Percentiles rank a stretch among this genome's conserved stretches.
These are phyloP conservation scores for Lipomyces yamadae DNA, from an alignment of 805 yeast species.

Conservation along the genomic window DNA sequence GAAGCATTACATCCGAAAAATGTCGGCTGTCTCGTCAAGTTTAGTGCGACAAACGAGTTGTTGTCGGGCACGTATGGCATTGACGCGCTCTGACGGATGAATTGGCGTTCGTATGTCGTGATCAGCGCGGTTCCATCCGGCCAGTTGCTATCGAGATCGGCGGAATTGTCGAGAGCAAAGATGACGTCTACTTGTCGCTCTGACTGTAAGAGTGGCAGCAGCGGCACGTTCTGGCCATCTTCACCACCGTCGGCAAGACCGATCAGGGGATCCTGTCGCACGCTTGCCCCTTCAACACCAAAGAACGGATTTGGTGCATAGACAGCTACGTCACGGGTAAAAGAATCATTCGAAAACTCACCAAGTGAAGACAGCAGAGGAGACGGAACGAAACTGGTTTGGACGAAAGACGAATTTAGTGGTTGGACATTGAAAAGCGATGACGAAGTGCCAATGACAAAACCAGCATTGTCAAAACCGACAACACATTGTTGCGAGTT, in stretches of 20 bases:
- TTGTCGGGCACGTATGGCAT: slow-evolving; percentile 70
- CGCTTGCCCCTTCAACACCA: slow-evolving; percentile 30
- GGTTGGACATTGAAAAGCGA: slow-evolving; percentile 42
- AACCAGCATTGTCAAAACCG: slow-evolving; percentile 80
- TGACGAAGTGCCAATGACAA: slow-evolving; percentile 67
- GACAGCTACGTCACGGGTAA: slow-evolving; percentile 60
- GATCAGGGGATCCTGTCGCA: slow-evolving; percentile 42
- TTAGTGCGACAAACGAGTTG: slow-evolving; percentile 53
- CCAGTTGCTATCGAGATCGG: slow-evolving; percentile 64
- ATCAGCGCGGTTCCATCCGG: slow-evolving; percentile 70
- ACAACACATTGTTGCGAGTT: slow-evolving; percentile 54
- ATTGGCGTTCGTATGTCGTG: slow-evolving; percentile 52
- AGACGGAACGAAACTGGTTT: slow-evolving; percentile 19
- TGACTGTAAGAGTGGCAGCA: slow-evolving; percentile 66
- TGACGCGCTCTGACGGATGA: slow-evolving; percentile 51
- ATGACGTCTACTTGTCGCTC: slow-evolving; percentile 66
- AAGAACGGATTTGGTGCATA: slow-evolving; percentile 75
- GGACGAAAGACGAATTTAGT: slow-evolving; percentile 15
- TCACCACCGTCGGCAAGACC: slow-evolving; percentile 79
- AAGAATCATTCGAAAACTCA: background rate
- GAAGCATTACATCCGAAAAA: slow-evolving; percentile 80
- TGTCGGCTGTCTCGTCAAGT: slow-evolving; percentile 64
- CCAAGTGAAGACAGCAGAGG: slow-evolving; percentile 52
- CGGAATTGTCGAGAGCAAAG: slow-evolving; percentile 69
- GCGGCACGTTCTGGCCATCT: slow-evolving; percentile 73